Evolutionary conservation across 148 eudicot genomes (phyloP).

Genomic region (Nepenthes mirabilis): DNA sequence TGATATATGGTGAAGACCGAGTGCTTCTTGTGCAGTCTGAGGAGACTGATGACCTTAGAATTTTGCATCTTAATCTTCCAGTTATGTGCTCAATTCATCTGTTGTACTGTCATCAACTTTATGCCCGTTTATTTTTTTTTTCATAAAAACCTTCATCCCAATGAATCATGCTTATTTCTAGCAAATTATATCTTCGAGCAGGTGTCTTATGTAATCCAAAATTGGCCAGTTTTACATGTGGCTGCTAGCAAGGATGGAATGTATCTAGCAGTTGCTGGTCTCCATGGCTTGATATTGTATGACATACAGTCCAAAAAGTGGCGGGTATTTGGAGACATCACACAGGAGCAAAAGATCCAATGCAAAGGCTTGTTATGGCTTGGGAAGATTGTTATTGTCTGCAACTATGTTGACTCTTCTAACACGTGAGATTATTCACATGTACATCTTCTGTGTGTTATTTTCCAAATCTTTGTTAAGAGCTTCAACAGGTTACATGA

Average conservation of each 20-base stretch:
- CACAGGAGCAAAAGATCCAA: constrained; percentile 92
- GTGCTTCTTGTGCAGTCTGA: constrained; percentile 92
- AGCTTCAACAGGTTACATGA: neutral
- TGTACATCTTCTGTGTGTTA: constrained; percentile 8
- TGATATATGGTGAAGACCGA: constrained; percentile 94
- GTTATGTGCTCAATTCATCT: constrained; percentile 43
- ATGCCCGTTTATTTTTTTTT: neutral
- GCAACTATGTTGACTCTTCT: constrained; percentile 76
- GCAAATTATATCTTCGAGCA: constrained; percentile 21
- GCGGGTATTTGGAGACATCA: constrained; percentile 93
- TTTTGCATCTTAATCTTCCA: constrained; percentile 97
- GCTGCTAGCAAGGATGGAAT: constrained; percentile 91
- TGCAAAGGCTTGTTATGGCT: constrained; percentile 98
- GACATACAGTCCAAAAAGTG: constrained; percentile 75
- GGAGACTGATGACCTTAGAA: constrained; percentile 90
- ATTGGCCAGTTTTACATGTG: constrained; percentile 93
- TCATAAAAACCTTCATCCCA: too few species aligned
- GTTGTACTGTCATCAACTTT: constrained; percentile 4
- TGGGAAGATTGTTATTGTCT: constrained; percentile 91
- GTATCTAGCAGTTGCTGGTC: constrained; percentile 93
- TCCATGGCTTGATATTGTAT: constrained; percentile 81
- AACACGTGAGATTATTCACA: constrained; percentile 44
- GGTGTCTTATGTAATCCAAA: constrained; percentile 90
- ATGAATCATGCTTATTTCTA: constrained; percentile 7
- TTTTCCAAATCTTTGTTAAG: constrained; percentile 1